Evolutionary conservation across 192 early-diverging fungal genomes (phyloP).

Genomic region (Podochytrium sp.): DNA sequence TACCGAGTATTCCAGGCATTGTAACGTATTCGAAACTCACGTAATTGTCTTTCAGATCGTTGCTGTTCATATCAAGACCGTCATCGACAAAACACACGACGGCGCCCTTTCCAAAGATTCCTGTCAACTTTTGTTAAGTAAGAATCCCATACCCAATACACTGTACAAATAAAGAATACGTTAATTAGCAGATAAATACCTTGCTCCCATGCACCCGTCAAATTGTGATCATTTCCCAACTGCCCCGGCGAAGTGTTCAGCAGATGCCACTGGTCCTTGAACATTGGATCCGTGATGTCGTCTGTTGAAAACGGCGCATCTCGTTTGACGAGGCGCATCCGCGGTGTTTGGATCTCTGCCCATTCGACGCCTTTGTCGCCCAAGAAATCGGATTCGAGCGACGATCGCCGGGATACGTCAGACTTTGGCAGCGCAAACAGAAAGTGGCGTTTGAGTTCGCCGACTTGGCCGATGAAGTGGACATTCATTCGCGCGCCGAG

Average conservation of each 20-base stretch:
- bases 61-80: conserved; percentile 84
- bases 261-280: conserved; percentile 83
- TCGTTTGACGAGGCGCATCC: conserved; percentile 45
- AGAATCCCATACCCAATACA: neutral
- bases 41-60: conserved; percentile 88
- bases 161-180: neutral
- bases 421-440: conserved; percentile 58
- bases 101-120: conserved; percentile 84
- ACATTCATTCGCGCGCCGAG: too few species aligned
- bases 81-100: conserved; percentile 95
- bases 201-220: conserved; percentile 89
- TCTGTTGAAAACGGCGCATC: neutral
- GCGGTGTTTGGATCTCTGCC: conserved; percentile 45
- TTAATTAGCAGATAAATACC: conserved; percentile 43
- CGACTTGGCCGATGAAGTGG: conserved; percentile 61
- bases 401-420: neutral
- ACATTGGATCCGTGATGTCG: conserved; percentile 75
- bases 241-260: conserved; percentile 46
- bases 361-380: conserved; percentile 31
- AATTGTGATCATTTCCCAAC: conserved; percentile 86
- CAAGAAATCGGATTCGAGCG: neutral
- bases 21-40: conserved; percentile 51
- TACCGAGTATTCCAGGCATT: neutral
- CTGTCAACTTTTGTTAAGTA: conserved; percentile 30
- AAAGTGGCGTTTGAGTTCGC: conserved; percentile 68